A percentile compares a stretch with the other conserved stretches of the same genome.
Evolutionary conservation across 208 protist species (phyloP).

Genomic region (Trypanosoma platydactyli): DNA sequence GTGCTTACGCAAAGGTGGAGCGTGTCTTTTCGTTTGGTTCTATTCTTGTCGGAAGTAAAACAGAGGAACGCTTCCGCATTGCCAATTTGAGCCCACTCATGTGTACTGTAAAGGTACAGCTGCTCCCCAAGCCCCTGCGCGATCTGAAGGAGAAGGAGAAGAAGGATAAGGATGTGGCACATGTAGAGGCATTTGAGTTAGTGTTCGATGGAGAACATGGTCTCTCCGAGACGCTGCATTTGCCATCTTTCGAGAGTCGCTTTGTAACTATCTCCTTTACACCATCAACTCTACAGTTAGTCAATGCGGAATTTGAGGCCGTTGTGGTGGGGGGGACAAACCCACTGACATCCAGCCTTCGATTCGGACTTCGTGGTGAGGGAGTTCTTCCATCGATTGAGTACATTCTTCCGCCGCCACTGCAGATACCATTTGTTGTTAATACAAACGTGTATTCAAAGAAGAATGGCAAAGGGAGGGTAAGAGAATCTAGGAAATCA

Average conservation of each 20-base stretch:
- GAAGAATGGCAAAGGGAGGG: constrained; percentile 15
- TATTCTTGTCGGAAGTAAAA: constrained; percentile 71
- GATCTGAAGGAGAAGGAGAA: constrained; percentile 30
- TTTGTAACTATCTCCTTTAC: constrained; percentile 94
- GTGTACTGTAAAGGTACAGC: constrained; percentile 80
- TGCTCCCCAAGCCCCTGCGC: constrained; percentile 23
- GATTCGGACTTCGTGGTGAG: constrained; percentile 92
- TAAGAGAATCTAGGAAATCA: constrained; percentile 21
- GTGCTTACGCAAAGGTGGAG: constrained; percentile 91
- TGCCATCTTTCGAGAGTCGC: constrained; percentile 95
- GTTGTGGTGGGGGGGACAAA: constrained; percentile 83
- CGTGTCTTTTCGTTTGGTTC: constrained; percentile 93
- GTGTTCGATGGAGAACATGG: constrained; percentile 32
- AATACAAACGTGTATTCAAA: constrained; percentile 4
- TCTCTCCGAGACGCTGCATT: constrained; percentile 36
- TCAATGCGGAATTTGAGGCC: constrained; percentile 89
- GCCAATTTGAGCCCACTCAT: constrained; percentile 94
- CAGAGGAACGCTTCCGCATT: constrained; percentile 94
- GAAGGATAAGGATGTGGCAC: constrained; percentile 15
- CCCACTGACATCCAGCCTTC: constrained; percentile 61
- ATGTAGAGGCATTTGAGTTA: constrained; percentile 64
- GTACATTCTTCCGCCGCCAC: constrained; percentile 55
- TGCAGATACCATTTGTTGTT: constrained; percentile 23
- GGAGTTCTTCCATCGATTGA: constrained; percentile 92
- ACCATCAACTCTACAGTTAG: constrained; percentile 77